phyloP scores from a whole-genome alignment of 2,329 filamentous ascomycete genomes.

The Ophiostoma sp. region DNA sequence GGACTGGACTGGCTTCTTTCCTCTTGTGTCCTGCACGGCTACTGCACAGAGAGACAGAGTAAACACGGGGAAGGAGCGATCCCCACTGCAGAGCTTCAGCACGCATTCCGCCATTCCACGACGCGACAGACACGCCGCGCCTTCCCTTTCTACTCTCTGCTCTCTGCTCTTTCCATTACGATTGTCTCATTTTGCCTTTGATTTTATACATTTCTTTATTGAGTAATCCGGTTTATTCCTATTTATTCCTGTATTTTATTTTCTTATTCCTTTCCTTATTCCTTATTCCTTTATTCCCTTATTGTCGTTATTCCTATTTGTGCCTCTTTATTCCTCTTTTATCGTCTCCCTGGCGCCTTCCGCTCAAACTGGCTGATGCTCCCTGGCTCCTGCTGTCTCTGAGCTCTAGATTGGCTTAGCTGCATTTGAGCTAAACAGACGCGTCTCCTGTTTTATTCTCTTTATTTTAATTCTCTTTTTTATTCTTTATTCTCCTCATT shows the following conservation, averaged over 20 bases:
- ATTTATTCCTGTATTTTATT: background rate
- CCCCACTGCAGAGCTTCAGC: background rate
- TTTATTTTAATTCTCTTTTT: background rate
- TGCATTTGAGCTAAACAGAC: slow-evolving; percentile 9
- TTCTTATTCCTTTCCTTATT: background rate
- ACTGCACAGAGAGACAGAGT: too few species aligned
- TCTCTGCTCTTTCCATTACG: background rate
- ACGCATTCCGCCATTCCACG: slow-evolving; percentile 4
- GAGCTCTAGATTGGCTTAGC: background rate
- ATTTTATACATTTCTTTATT: too few species aligned
- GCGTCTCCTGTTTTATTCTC: background rate
- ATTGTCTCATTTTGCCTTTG: too few species aligned
- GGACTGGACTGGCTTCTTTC: background rate
- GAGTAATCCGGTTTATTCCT: background rate
- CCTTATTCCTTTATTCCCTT: background rate
- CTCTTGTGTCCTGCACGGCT: background rate
- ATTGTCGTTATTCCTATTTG: background rate
- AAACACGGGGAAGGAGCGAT: too few species aligned
- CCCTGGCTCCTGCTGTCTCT: background rate
- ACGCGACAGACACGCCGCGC: slow-evolving; percentile 2
- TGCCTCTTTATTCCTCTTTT: background rate
- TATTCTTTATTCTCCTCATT: background rate
- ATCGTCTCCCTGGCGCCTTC: background rate
- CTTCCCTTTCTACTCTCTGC: background rate
- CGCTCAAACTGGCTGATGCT: background rate